Conservation (phyloP, 2,329 filamentous ascomycete genomes). For the Sporothrix protearum region DNA sequence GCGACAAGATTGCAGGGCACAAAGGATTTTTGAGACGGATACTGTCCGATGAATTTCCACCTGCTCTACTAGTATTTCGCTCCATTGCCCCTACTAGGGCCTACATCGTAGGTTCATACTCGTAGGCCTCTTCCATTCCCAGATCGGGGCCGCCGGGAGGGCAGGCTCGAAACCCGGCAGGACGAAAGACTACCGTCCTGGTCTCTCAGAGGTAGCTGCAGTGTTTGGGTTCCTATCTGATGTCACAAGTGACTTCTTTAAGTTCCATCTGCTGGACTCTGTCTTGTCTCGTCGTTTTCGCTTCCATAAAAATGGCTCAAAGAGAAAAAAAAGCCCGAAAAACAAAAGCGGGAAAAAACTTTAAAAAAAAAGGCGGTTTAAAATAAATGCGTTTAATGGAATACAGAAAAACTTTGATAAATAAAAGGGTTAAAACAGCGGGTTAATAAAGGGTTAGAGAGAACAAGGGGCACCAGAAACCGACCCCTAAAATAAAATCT, state of each 20-base stretch:
- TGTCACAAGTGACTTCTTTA: conserved; percentile 8
- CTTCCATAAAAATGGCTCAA: too few species aligned
- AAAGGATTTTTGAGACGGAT: not conserved
- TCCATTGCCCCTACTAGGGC: not conserved
- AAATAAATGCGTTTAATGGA: too few species aligned
- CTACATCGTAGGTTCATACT: not conserved
- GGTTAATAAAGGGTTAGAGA: too few species aligned
- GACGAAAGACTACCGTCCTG: not conserved
- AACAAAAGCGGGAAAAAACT: too few species aligned
- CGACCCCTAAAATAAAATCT: too few species aligned
- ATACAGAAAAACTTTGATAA: too few species aligned
- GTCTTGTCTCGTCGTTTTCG: conserved; percentile 1
- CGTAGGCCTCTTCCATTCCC: not conserved
- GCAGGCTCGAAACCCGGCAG: not conserved
- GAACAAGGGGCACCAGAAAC: too few species aligned
- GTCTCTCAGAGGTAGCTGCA: not conserved
- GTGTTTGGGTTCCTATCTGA: not conserved
- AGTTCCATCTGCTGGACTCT: not conserved
- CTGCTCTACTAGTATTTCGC: not conserved
- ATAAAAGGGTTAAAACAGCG: too few species aligned
- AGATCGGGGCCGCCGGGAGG: not conserved
- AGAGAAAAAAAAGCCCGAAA: too few species aligned
- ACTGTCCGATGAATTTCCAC: not conserved
- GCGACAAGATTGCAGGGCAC: too few species aligned
- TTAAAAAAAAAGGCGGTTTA: too few species aligned